These are phyloP conservation scores for Mrakia frigida DNA, from an alignment of 768 basidiomycete genomes.

Conservation along the genomic window DNA sequence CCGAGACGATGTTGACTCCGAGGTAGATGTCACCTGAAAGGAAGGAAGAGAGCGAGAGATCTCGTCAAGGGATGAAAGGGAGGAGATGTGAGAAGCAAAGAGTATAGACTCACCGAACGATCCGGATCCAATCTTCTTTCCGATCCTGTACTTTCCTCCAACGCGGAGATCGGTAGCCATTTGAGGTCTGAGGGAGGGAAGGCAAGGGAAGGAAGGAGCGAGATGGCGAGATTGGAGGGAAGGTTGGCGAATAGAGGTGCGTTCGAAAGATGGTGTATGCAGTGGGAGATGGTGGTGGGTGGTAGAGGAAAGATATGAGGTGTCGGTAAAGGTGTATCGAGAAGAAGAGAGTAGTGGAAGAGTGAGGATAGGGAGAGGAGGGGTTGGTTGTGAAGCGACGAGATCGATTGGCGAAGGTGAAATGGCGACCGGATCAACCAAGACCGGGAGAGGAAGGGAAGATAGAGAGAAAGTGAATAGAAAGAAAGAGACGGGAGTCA, in stretches of 20 bases:
- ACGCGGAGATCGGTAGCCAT: conserved; percentile 34
- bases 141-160: conserved; percentile 33
- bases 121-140: conserved; percentile 34
- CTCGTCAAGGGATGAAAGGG: not conserved
- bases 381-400: not conserved
- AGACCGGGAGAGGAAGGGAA: not conserved
- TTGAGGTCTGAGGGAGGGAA: conserved; percentile 9
- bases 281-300: not conserved
- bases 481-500: not conserved
- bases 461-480: not conserved
- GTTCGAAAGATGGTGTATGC: not conserved
- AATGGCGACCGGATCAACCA: not conserved
- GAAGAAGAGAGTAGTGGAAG: not conserved
- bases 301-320: not conserved
- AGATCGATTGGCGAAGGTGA: not conserved
- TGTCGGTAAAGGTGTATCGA: not conserved
- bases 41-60: not conserved
- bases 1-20: conserved; percentile 99
- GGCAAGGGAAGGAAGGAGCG: not conserved
- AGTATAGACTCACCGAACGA: conserved; percentile 29
- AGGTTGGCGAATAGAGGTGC: not conserved
- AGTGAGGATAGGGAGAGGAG: not conserved
- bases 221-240: not conserved
- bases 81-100: not conserved
- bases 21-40: conserved; percentile 90